Percentiles rank a stretch among this genome's conserved stretches.
These are phyloP conservation scores for Vigna nakashimae DNA, from an alignment of 306 rosid species.

Conservation along the genomic window DNA sequence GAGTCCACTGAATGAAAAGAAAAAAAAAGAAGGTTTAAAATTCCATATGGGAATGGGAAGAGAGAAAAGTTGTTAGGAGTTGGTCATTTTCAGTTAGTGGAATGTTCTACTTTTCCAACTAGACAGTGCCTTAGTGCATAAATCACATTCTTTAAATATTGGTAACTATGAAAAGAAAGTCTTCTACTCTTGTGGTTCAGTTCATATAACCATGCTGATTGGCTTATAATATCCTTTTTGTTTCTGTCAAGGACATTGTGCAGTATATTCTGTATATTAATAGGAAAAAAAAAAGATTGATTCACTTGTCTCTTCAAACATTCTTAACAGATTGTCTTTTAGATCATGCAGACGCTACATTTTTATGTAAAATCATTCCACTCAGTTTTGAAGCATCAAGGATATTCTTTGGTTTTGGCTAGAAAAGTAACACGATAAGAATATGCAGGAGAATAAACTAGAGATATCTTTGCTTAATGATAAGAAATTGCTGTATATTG, in stretches of 20 bases:
- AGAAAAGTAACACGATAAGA: slow-evolving; percentile 34
- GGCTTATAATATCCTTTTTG: slow-evolving; percentile 30
- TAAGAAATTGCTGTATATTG: slow-evolving; percentile 25
- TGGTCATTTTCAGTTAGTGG: slow-evolving; percentile 62
- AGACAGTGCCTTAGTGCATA: slow-evolving; percentile 44
- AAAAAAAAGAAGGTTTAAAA: slow-evolving; percentile 42
- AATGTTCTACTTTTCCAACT: slow-evolving; percentile 42
- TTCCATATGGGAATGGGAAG: slow-evolving; percentile 32
- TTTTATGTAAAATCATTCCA: slow-evolving; percentile 32
- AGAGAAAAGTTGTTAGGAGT: slow-evolving; percentile 58
- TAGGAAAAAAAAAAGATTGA: neutral
- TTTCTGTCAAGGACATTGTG: slow-evolving; percentile 34
- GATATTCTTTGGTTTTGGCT: slow-evolving; percentile 48
- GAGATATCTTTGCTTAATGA: slow-evolving; percentile 42
- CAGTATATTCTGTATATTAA: slow-evolving; percentile 28
- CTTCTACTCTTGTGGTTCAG: slow-evolving; percentile 37
- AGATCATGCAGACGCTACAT: slow-evolving; percentile 33
- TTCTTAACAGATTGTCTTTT: slow-evolving; percentile 38
- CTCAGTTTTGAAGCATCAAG: slow-evolving; percentile 42
- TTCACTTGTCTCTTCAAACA: slow-evolving; percentile 44
- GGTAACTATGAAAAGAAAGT: slow-evolving; percentile 8
- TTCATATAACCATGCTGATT: slow-evolving; percentile 28
- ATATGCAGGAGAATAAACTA: slow-evolving; percentile 55
- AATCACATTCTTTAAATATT: slow-evolving; percentile 30
- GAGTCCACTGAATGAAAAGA: slow-evolving; percentile 47